Conservation (phyloP, 495 filamentous ascomycete genomes). For the Lepraria neglecta region DNA sequence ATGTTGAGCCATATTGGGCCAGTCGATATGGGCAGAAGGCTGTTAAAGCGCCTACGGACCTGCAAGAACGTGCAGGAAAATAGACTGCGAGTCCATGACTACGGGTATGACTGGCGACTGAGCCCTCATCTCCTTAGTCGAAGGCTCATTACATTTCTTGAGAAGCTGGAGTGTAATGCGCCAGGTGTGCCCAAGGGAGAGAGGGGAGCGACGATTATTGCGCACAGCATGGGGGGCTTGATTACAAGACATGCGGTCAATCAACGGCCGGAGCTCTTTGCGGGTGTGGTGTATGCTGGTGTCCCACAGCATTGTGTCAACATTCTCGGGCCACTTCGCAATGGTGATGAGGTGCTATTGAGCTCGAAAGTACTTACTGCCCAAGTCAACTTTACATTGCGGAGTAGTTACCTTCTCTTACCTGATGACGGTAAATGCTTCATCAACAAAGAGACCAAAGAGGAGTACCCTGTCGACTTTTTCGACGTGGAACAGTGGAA, state of each 20-base stretch:
- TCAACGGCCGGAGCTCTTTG: slow-evolving; percentile 76
- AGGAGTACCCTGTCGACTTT: slow-evolving; percentile 80
- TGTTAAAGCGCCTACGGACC: slow-evolving; percentile 71
- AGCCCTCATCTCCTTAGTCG: slow-evolving; percentile 71
- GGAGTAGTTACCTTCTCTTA: slow-evolving; percentile 77
- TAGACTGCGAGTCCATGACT: slow-evolving; percentile 74
- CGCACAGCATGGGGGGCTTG: slow-evolving; percentile 84
- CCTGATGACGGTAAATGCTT: slow-evolving; percentile 88
- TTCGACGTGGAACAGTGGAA: slow-evolving; percentile 76
- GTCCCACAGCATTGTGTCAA: slow-evolving; percentile 82
- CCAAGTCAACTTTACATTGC: slow-evolving; percentile 89
- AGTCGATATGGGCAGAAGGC: slow-evolving; percentile 75
- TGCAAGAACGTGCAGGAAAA: slow-evolving; percentile 65
- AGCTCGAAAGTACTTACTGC: slow-evolving; percentile 88
- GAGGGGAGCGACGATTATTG: slow-evolving; percentile 72
- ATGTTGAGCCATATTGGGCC: slow-evolving; percentile 88
- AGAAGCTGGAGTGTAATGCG: slow-evolving; percentile 67
- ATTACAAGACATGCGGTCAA: slow-evolving; percentile 90
- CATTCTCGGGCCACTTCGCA: slow-evolving; percentile 82
- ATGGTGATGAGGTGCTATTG: slow-evolving; percentile 83
- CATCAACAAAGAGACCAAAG: slow-evolving; percentile 71
- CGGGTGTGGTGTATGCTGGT: slow-evolving; percentile 80
- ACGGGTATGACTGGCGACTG: slow-evolving; percentile 93
- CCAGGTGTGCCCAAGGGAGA: slow-evolving; percentile 41
- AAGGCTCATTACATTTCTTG: slow-evolving; percentile 63